phyloP scores from a whole-genome alignment of 2,329 filamentous ascomycete genomes.

The Alternaria sp. region DNA sequence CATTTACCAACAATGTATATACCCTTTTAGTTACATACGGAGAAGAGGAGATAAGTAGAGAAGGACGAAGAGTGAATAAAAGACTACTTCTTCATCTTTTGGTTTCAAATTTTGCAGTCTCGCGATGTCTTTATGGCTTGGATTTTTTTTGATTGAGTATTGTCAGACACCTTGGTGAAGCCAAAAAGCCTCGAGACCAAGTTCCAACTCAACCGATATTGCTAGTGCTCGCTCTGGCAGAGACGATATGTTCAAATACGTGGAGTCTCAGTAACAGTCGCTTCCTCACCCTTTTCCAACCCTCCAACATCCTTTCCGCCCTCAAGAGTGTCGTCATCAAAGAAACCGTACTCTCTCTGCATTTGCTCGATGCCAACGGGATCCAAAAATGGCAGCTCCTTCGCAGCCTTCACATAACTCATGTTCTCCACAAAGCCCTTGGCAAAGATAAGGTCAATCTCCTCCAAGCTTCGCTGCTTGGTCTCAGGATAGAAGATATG shows the following conservation, averaged over 20 bases:
- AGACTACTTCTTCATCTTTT: neutral
- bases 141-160: neutral
- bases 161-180: neutral
- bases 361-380: neutral
- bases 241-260: neutral
- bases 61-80: neutral
- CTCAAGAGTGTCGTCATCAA: neutral
- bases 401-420: neutral
- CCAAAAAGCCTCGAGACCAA: neutral
- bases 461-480: neutral
- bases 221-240: neutral
- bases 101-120: neutral
- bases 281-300: neutral
- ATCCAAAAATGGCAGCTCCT: neutral
- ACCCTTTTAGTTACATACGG: slow-evolving; percentile 6
- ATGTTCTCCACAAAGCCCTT: neutral
- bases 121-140: neutral
- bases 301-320: neutral
- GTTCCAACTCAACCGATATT: neutral
- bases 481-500: neutral
- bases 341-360: neutral
- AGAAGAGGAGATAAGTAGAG: neutral
- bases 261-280: neutral
- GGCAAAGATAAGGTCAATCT: neutral
- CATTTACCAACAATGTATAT: slow-evolving; percentile 13